Conservation (phyloP, 2,329 filamentous ascomycete genomes). For the Mariannaea sp. region DNA sequence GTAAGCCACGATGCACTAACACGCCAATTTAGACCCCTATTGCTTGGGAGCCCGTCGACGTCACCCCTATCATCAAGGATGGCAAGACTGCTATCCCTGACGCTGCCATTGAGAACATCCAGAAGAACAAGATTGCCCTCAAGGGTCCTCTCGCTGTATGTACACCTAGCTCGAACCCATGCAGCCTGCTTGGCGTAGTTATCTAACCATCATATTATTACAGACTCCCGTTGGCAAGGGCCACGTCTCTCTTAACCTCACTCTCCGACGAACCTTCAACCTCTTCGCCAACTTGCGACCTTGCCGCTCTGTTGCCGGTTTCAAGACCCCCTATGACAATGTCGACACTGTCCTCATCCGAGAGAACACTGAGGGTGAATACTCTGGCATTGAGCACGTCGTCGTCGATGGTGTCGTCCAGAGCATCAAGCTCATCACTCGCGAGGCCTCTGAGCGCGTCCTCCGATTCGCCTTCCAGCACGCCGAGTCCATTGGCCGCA, state of each 20-base stretch:
- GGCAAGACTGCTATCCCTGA: conserved; percentile 95
- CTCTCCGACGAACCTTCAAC: conserved; percentile 98
- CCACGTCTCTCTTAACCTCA: conserved; percentile 98
- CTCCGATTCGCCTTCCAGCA: conserved; percentile 98
- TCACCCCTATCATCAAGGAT: conserved; percentile 90
- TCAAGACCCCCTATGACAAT: conserved; percentile 97
- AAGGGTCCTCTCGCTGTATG: conserved; percentile 95
- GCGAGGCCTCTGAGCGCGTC: conserved; percentile 91
- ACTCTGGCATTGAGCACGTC: conserved; percentile 98
- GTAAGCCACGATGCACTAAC: conserved; percentile 32
- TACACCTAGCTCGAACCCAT: conserved; percentile 30
- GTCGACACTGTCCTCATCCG: conserved; percentile 98
- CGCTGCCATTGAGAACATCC: conserved; percentile 89
- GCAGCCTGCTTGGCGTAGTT: conserved; percentile 7
- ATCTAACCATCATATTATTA: conserved; percentile 23
- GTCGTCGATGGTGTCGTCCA: conserved; percentile 98
- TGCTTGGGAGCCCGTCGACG: conserved; percentile 96
- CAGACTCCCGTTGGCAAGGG: conserved; percentile 97
- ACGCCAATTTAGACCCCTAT: conserved; percentile 70
- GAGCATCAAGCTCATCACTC: conserved; percentile 99
- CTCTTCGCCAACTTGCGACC: conserved; percentile 99
- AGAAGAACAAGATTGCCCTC: conserved; percentile 94
- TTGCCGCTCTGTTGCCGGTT: conserved; percentile 94
- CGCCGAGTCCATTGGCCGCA: conserved; percentile 88
- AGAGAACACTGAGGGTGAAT: conserved; percentile 99